Evolutionary conservation across 345 rosid genomes (phyloP).

Genomic region (Raphanus raphanistrum): DNA sequence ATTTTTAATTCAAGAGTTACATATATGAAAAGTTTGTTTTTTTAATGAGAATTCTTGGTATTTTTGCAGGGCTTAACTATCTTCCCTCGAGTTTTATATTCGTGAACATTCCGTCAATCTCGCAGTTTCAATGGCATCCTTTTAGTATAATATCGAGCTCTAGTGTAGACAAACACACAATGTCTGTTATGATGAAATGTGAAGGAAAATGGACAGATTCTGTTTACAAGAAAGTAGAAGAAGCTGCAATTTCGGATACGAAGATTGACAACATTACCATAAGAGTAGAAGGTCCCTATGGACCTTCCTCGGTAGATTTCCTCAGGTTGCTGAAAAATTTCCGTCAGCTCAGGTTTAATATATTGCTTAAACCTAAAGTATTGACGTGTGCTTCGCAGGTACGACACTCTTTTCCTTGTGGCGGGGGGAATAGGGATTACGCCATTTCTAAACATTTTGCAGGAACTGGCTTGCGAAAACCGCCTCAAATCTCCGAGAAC

Average conservation of each 20-base stretch:
- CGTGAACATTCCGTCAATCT: constrained; percentile 65
- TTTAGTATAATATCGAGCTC: constrained; percentile 84
- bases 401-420: constrained; percentile 64
- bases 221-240: constrained; percentile 52
- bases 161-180: constrained; percentile 43
- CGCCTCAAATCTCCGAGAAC: constrained; percentile 44
- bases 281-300: constrained; percentile 86
- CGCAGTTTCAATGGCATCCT: constrained; percentile 76
- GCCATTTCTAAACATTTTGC: constrained; percentile 75
- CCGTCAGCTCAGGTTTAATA: not conserved
- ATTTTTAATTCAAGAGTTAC: not conserved
- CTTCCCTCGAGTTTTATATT: constrained; percentile 65
- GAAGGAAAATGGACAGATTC: constrained; percentile 65
- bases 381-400: constrained; percentile 44
- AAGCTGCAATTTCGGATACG: constrained; percentile 36
- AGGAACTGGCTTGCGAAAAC: constrained; percentile 50
- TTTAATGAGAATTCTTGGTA: not conserved
- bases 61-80: constrained; percentile 60
- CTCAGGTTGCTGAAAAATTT: constrained; percentile 48
- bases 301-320: constrained; percentile 63
- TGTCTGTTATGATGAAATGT: constrained; percentile 68
- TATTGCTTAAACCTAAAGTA: not conserved
- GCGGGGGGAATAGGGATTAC: constrained; percentile 91
- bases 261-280: constrained; percentile 44
- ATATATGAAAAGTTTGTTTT: not conserved